phyloP scores from a whole-genome alignment of 352 stramenopile genomes.

The Phytophthora fragariaefolia region DNA sequence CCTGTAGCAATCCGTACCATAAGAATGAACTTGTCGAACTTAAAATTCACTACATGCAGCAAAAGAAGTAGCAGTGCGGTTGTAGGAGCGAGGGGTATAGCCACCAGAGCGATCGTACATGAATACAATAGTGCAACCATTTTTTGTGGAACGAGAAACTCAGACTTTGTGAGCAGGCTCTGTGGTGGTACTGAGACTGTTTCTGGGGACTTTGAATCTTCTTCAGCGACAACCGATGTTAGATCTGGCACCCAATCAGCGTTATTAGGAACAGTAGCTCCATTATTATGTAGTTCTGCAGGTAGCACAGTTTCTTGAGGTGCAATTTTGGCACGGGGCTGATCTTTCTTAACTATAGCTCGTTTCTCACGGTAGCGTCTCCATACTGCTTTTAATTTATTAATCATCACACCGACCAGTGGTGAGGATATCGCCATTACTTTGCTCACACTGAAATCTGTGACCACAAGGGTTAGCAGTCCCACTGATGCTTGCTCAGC shows the following conservation, averaged over 20 bases:
- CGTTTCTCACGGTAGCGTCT: slow-evolving; percentile 20
- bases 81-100: slow-evolving; percentile 71
- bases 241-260: background rate
- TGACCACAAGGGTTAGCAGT: slow-evolving; percentile 73
- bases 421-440: slow-evolving; percentile 44
- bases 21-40: slow-evolving; percentile 83
- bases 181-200: background rate
- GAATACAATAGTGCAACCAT: slow-evolving; percentile 87
- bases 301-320: slow-evolving; percentile 17
- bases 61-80: slow-evolving; percentile 58
- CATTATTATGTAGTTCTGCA: background rate
- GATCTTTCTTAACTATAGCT: slow-evolving; percentile 14
- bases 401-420: slow-evolving; percentile 31
- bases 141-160: slow-evolving; percentile 83
- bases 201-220: slow-evolving; percentile 4
- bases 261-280: background rate
- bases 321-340: slow-evolving; percentile 23
- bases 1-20: slow-evolving; percentile 37
- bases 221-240: slow-evolving; percentile 1
- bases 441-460: slow-evolving; percentile 81
- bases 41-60: slow-evolving; percentile 78
- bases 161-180: slow-evolving; percentile 44
- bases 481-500: slow-evolving; percentile 71
- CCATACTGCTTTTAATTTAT: slow-evolving; percentile 24
- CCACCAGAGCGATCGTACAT: slow-evolving; percentile 72